Evolutionary conservation across 768 basidiomycete species (phyloP).

Genomic region (Russula compacta): DNA sequence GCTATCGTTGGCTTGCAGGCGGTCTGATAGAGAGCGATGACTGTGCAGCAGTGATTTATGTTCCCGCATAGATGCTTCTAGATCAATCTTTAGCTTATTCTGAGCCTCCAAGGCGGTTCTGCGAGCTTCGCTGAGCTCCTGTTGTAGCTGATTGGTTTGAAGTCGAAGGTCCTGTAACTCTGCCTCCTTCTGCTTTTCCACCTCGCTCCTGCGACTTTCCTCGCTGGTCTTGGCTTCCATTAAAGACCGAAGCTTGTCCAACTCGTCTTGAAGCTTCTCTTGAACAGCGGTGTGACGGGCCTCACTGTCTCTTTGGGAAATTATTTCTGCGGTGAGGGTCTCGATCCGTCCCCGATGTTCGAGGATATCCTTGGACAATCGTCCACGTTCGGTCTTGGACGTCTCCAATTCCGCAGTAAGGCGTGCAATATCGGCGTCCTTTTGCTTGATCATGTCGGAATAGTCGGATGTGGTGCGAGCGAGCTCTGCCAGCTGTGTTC

Average conservation of each 20-base stretch:
- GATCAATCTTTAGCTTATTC: constrained; percentile 66
- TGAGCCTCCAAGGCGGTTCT: constrained; percentile 53
- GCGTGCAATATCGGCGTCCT: constrained; percentile 58
- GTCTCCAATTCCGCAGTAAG: constrained; percentile 45
- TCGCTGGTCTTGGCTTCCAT: constrained; percentile 83
- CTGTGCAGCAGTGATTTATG: constrained; percentile 49
- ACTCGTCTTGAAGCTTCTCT: constrained; percentile 64
- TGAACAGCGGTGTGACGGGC: constrained; percentile 39
- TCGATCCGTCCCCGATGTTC: constrained; percentile 67
- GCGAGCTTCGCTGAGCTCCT: constrained; percentile 59
- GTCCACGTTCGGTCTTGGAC: constrained; percentile 45
- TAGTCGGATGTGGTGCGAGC: constrained; percentile 70
- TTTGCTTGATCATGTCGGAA: constrained; percentile 63
- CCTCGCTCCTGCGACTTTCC: constrained; percentile 74
- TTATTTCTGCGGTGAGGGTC: constrained; percentile 52
- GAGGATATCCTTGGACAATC: constrained; percentile 47
- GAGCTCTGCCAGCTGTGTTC: constrained; percentile 70
- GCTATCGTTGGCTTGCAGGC: constrained; percentile 44
- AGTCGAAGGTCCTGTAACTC: constrained; percentile 68
- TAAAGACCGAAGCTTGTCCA: constrained; percentile 77
- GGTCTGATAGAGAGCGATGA: constrained; percentile 55
- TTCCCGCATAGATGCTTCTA: constrained; percentile 56
- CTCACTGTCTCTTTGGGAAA: constrained; percentile 47
- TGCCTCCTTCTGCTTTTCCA: constrained; percentile 77
- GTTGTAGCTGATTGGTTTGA: constrained; percentile 51